Conservation (phyloP, 106 monocot species). For the Phalaenopsis aphrodite region DNA sequence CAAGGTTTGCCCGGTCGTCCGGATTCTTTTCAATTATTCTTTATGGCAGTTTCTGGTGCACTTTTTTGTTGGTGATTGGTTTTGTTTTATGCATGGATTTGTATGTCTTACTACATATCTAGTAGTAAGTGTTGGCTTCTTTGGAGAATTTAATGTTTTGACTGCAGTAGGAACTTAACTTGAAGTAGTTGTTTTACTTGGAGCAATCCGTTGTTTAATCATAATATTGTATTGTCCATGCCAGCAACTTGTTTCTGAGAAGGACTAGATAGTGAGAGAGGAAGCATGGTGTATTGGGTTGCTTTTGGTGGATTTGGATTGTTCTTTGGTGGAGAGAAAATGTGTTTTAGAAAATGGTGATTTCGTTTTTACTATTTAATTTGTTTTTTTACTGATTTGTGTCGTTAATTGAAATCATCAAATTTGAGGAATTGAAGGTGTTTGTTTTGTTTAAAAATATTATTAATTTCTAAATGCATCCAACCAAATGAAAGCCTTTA, state of each 20-base stretch:
- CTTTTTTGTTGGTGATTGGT: not conserved
- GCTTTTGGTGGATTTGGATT: conserved; percentile 70
- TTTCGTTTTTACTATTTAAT: not conserved
- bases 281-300: conserved; percentile 96
- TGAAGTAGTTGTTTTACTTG: not conserved
- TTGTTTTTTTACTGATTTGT: not conserved
- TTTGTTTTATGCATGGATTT: not conserved
- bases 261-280: conserved; percentile 98
- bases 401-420: not conserved
- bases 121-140: not conserved
- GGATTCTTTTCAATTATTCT: not conserved
- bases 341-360: not conserved
- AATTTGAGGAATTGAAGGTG: not conserved
- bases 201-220: not conserved
- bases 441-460: not conserved
- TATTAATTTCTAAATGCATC: not conserved
- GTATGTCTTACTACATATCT: not conserved
- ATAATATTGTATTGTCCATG: conserved; percentile 18
- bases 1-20: conserved; percentile 30
- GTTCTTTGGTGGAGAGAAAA: not conserved
- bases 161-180: not conserved
- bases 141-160: not conserved
- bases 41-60: not conserved
- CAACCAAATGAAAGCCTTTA: not conserved
- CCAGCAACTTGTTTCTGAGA: conserved; percentile 99